Conservation (phyloP, 768 basidiomycete species). For the Boletus rex-veris region DNA sequence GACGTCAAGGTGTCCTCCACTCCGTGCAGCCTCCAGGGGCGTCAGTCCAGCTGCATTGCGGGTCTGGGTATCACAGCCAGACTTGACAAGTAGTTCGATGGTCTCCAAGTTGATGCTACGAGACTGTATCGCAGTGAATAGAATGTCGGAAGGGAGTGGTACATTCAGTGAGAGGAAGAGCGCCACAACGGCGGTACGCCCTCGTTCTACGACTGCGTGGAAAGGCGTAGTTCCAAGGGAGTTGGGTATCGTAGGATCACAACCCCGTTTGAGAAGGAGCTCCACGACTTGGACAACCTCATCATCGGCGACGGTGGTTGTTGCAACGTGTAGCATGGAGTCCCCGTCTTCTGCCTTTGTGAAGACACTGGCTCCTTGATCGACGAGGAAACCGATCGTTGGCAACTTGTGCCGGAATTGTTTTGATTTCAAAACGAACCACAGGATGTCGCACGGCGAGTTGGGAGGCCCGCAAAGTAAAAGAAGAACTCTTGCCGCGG, state of each 20-base stretch:
- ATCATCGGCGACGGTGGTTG: neutral
- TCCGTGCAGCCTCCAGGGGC: neutral
- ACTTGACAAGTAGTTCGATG: neutral
- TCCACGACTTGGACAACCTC: neutral
- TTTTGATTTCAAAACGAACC: neutral
- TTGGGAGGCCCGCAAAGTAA: neutral
- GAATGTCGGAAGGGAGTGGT: neutral
- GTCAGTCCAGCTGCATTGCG: neutral
- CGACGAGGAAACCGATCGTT: neutral
- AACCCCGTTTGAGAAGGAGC: neutral
- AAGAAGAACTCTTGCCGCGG: neutral
- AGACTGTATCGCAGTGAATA: neutral
- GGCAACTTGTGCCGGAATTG: neutral
- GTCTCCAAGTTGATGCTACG: too few relatives aligned
- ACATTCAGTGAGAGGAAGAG: neutral
- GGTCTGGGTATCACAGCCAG: neutral
- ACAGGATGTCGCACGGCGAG: too few relatives aligned
- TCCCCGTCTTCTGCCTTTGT: neutral
- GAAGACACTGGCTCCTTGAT: neutral
- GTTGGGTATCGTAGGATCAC: neutral
- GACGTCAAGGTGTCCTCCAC: neutral
- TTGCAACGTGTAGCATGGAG: neutral
- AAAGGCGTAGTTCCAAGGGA: neutral
- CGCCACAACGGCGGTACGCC: neutral
- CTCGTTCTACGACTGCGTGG: neutral